phyloP scores from a whole-genome alignment of 495 filamentous ascomycete species.

The Neurospora sp. region DNA sequence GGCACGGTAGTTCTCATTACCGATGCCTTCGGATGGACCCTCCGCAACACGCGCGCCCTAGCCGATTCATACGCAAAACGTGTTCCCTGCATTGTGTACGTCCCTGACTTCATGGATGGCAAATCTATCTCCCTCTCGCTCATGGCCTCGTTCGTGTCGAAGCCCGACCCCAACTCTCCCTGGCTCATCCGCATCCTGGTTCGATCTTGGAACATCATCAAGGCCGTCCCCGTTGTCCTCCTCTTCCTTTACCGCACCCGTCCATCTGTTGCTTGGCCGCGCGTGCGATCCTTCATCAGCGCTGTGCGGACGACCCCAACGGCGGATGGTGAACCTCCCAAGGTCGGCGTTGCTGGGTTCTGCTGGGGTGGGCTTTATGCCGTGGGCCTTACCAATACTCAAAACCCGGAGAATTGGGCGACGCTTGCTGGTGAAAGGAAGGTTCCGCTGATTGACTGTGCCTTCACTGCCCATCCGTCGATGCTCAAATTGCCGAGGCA shows the following conservation, averaged over 20 bases:
- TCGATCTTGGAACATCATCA: slow-evolving; percentile 2
- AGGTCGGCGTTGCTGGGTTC: slow-evolving; percentile 43
- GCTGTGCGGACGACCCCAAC: slow-evolving; percentile 26
- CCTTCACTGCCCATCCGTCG: slow-evolving; percentile 47
- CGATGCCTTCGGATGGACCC: slow-evolving; percentile 50
- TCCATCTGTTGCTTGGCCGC: slow-evolving; percentile 27
- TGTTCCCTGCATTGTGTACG: slow-evolving; percentile 38
- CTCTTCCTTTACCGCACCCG: slow-evolving; percentile 29
- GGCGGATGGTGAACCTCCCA: background rate
- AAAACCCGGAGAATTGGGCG: slow-evolving; percentile 9
- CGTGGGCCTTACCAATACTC: slow-evolving; percentile 28
- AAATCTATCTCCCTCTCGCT: slow-evolving; percentile 9
- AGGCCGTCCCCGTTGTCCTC: slow-evolving; percentile 11
- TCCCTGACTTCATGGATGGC: slow-evolving; percentile 55
- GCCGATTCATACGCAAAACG: slow-evolving; percentile 43
- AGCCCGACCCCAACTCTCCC: slow-evolving; percentile 1
- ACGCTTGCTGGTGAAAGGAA: slow-evolving; percentile 10
- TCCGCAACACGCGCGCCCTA: slow-evolving; percentile 43
- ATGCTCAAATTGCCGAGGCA: slow-evolving; percentile 43
- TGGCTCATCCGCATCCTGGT: background rate
- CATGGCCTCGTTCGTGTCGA: slow-evolving; percentile 8
- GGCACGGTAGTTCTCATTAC: slow-evolving; percentile 45
- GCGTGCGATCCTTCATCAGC: slow-evolving; percentile 37
- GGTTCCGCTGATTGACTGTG: slow-evolving; percentile 38
- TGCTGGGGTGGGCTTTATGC: slow-evolving; percentile 52